Evolutionary conservation across 225 moss, liverwort and hornwort genomes (phyloP).

Genomic region (Neckera pumila): DNA sequence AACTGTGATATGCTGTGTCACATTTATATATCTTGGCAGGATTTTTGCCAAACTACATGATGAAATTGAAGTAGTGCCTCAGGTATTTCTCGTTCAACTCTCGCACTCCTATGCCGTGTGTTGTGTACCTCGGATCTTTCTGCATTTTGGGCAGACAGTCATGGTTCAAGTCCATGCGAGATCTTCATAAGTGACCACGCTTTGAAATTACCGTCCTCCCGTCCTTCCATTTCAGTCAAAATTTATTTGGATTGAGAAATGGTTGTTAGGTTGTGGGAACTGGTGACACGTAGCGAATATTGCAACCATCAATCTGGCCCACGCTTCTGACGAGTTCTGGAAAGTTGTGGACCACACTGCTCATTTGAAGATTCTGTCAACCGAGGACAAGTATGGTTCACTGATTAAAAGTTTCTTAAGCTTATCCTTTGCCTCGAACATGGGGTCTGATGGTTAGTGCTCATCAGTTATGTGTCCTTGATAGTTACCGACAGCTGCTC

Average conservation of each 20-base stretch:
- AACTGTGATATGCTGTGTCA: neutral
- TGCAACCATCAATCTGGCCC: neutral
- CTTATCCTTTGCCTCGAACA: neutral
- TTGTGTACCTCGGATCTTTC: slow-evolving; percentile 20
- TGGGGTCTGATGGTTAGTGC: neutral
- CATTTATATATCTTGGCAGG: neutral
- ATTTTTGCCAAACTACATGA: neutral
- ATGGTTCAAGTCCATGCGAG: slow-evolving; percentile 57
- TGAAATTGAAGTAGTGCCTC: neutral
- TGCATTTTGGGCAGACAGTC: slow-evolving; percentile 45
- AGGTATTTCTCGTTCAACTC: neutral
- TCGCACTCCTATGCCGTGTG: neutral
- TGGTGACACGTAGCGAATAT: neutral
- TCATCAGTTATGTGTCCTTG: neutral
- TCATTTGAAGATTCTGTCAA: too few species aligned
- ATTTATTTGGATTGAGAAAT: neutral
- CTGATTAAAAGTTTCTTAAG: neutral
- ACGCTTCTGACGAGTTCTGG: neutral
- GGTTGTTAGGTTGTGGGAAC: neutral
- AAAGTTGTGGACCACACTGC: too few species aligned
- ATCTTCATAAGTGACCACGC: neutral
- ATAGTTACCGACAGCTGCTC: neutral
- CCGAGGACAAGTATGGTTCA: neutral
- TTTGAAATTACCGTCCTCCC: neutral
- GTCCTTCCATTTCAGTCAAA: neutral